Evolutionary conservation across 2,329 filamentous ascomycete genomes (phyloP).

Genomic region (Aureobasidium subglaciale): DNA sequence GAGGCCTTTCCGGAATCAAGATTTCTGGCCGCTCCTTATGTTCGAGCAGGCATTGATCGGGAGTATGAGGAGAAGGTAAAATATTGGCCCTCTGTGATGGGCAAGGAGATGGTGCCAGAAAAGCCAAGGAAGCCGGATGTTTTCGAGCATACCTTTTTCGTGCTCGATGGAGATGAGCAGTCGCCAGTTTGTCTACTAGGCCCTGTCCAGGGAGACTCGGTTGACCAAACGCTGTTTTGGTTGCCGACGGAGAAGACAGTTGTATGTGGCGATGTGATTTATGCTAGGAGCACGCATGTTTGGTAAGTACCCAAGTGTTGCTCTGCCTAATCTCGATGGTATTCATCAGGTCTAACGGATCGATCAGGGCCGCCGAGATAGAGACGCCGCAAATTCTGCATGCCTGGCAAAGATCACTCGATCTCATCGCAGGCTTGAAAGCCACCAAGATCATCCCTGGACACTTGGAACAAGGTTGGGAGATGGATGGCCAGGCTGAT

Average conservation of each 20-base stretch:
- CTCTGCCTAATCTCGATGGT: not conserved
- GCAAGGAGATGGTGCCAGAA: conserved; percentile 25
- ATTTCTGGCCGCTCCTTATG: conserved; percentile 21
- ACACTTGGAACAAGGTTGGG: conserved; percentile 26
- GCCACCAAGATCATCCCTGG: conserved; percentile 27
- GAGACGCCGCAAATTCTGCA: conserved; percentile 24
- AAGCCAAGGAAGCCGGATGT: conserved; percentile 24
- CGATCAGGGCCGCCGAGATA: conserved; percentile 25
- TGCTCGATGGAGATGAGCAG: conserved; percentile 22
- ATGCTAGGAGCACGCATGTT: conserved; percentile 28
- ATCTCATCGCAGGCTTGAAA: conserved; percentile 25
- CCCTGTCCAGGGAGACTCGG: conserved; percentile 28
- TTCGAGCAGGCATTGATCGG: conserved; percentile 28
- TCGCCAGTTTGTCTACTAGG: conserved; percentile 26
- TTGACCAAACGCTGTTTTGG: conserved; percentile 26
- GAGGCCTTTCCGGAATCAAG: conserved; percentile 23
- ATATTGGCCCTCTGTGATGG: conserved; percentile 27
- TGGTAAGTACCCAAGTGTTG: conserved; percentile 16
- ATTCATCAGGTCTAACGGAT: not conserved
- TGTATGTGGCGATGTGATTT: conserved; percentile 27
- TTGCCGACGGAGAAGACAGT: conserved; percentile 24
- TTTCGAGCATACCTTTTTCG: conserved; percentile 26
- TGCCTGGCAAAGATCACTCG: conserved; percentile 20
- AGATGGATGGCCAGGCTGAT: conserved; percentile 24
- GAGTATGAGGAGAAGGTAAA: conserved; percentile 30